Percentiles rank a stretch among this genome's conserved stretches.
phyloP scores from a whole-genome alignment of 2,329 filamentous ascomycete genomes.

The Passalora sequoiae region DNA sequence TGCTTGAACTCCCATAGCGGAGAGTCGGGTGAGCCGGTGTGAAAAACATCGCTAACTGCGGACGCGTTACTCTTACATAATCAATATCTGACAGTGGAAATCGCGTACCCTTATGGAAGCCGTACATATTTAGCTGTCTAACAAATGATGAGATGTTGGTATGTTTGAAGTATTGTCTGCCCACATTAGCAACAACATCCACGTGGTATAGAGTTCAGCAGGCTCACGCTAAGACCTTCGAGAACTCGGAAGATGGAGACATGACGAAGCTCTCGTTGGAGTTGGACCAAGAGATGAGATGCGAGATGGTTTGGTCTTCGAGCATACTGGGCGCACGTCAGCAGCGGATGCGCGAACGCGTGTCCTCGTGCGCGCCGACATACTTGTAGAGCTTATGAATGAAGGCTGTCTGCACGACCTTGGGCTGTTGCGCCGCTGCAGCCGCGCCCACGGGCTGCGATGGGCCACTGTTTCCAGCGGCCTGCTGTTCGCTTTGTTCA shows the following conservation, averaged over 20 bases:
- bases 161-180: slow-evolving; percentile 96
- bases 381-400: slow-evolving; percentile 99
- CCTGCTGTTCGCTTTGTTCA: slow-evolving; percentile 15
- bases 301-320: slow-evolving; percentile 86
- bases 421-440: slow-evolving; percentile 81
- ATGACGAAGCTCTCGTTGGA: slow-evolving; percentile 97
- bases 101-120: slow-evolving; percentile 95
- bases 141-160: slow-evolving; percentile 99
- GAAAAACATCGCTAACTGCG: slow-evolving; percentile 96
- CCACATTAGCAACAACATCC: slow-evolving; percentile 20
- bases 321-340: slow-evolving; percentile 67
- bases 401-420: slow-evolving; percentile 96
- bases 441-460: slow-evolving; percentile 52
- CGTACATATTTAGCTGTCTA: slow-evolving; percentile 97
- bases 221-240: slow-evolving; percentile 91
- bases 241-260: slow-evolving; percentile 95
- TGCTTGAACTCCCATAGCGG: slow-evolving; percentile 99
- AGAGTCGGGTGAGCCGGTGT: slow-evolving; percentile 87
- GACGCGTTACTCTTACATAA: no score
- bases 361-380: slow-evolving; percentile 30
- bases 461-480: slow-evolving; percentile 38
- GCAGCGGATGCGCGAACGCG: slow-evolving; percentile 13
- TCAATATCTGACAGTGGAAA: no score
- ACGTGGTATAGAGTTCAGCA: slow-evolving; percentile 27
- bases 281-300: slow-evolving; percentile 92